Evolutionary conservation across 2,329 filamentous ascomycete species (phyloP).

Genomic region (Beauveria brongniartii): DNA sequence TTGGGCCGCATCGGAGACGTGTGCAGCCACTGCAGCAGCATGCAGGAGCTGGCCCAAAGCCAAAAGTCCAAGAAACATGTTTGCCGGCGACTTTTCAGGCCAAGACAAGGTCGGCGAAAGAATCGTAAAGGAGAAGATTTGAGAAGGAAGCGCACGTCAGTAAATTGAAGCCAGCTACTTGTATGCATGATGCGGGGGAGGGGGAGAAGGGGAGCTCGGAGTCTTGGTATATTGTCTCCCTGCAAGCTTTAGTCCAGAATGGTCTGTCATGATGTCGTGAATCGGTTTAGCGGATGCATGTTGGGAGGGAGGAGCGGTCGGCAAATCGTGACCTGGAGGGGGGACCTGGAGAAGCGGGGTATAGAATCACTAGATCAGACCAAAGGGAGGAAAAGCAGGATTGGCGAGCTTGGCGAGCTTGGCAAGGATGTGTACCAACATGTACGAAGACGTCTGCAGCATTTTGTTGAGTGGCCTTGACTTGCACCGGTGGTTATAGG

Average conservation of each 20-base stretch:
- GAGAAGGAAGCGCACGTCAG: neutral
- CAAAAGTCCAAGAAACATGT: neutral
- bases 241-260: neutral
- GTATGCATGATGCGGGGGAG: neutral
- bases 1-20: neutral
- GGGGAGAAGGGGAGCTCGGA: too few species aligned
- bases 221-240: neutral
- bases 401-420: neutral
- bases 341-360: neutral
- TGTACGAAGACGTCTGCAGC: neutral
- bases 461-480: neutral
- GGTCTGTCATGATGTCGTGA: slow-evolving; percentile 7
- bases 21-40: neutral
- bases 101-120: neutral
- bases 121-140: neutral
- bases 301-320: neutral
- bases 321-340: neutral
- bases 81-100: neutral
- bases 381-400: neutral
- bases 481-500: neutral
- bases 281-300: neutral
- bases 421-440: neutral
- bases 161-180: neutral
- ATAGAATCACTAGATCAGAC: neutral
- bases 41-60: neutral